These are phyloP conservation scores for Fusarium sp. DNA, from an alignment of 2,329 filamentous ascomycete species.

Conservation along the genomic window DNA sequence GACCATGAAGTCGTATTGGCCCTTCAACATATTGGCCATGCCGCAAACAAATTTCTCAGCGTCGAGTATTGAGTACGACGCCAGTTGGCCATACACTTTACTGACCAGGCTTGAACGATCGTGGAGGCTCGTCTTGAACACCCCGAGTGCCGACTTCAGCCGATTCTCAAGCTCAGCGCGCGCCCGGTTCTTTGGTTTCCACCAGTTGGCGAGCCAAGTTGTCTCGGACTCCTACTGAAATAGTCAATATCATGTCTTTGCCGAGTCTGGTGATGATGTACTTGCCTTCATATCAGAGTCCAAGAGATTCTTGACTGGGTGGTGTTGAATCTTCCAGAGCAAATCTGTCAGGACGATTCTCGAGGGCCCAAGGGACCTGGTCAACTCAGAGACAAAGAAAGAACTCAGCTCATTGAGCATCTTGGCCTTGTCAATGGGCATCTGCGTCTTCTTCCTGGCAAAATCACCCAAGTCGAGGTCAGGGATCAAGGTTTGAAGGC, in stretches of 20 bases:
- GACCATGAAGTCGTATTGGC: too few species aligned
- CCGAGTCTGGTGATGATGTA: background rate
- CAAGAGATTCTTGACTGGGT: background rate
- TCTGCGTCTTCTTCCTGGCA: background rate
- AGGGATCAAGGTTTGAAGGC: background rate
- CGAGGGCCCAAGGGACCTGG: background rate
- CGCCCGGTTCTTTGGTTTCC: background rate
- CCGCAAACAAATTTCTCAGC: background rate
- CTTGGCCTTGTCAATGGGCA: background rate
- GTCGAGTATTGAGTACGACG: background rate
- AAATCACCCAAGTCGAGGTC: background rate
- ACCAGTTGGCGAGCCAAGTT: background rate
- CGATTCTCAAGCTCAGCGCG: background rate
- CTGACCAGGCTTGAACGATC: background rate
- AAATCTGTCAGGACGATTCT: background rate
- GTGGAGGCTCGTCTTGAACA: background rate
- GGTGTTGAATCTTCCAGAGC: background rate
- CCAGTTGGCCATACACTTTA: background rate
- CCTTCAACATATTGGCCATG: background rate
- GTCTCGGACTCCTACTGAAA: background rate
- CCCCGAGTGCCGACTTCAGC: background rate
- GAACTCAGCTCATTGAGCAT: background rate
- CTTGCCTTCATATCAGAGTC: background rate
- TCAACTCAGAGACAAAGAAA: background rate
- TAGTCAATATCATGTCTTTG: background rate